Base-by-base conservation (phyloP, 1,139 yeast species). In the Pneumocystis oryctolagi region DNA sequence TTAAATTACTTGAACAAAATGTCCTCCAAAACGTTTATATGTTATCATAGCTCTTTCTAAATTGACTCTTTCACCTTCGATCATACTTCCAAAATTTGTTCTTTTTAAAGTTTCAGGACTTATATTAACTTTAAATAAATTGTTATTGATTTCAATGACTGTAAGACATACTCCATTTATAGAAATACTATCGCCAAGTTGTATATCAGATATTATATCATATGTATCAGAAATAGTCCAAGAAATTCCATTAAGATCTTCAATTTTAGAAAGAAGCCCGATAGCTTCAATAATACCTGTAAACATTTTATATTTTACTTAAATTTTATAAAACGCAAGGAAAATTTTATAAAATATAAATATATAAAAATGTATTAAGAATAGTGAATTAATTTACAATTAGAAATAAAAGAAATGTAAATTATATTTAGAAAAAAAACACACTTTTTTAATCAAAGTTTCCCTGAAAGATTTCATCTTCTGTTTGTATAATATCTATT, bases 11-110 rank as follows among this genome's bases (percentile, higher is more conserved):
- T 92, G 98, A 1, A 92, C 98, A 66, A 90, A 83, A 74, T 92
- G 99, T 0, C 99, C 98, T 34, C 99, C 98, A 71, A 90, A 82
- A 67, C 98, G 79, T 14, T 85, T 89, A 62, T 87, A 89, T 3
- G 79, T 87, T 65, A 82, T 76, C 39, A 92, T 89, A 0, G 98
- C 98, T 66, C 98, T 79, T 74, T 92, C 99, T 69, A 92, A 78
- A 71, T 94, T 90, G 53, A 92, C 96, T 66, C 79, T 78, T 32
- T 81, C 74, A 1, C 89, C 92, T 0, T 69, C 65, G 66, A 73
- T 74, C 67, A 88, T 77, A 6, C 73, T 74, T 0, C 92, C 94
- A 63, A 92, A 76, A 68, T 87, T 85, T 3, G 96, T 84, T 66
- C 95, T 79, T 65, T 89, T 82, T 62, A 92, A 78, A 0, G 98